phyloP scores from a whole-genome alignment of 257 asterid genomes.

The Parsonsia alboflavescens region DNA sequence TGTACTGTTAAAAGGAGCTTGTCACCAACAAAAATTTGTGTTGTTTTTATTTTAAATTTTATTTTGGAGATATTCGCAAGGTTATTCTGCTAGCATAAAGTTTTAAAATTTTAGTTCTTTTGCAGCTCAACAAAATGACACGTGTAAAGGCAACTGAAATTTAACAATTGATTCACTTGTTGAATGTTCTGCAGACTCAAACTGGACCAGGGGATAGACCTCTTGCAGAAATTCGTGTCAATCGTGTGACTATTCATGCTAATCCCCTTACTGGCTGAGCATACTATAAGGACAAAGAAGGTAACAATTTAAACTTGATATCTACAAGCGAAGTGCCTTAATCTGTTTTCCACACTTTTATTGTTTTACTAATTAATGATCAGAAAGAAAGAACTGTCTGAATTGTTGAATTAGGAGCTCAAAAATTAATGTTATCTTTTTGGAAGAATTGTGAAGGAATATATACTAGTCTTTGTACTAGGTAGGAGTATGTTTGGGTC shows the following conservation, averaged over 20 bases:
- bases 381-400: background rate
- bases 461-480: background rate
- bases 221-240: slow-evolving; percentile 86
- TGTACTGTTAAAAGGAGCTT: background rate
- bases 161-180: background rate
- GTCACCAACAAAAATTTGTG: background rate
- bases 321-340: background rate
- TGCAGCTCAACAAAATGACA: background rate
- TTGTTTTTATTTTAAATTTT: background rate
- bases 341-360: background rate
- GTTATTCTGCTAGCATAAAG: no score
- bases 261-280: slow-evolving; percentile 87
- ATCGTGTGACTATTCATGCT: slow-evolving; percentile 87
- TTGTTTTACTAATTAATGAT: background rate
- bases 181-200: slow-evolving; percentile 55
- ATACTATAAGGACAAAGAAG: background rate
- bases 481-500: background rate
- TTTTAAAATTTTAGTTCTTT: background rate
- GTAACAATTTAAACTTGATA: background rate
- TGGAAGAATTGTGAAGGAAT: background rate
- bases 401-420: background rate
- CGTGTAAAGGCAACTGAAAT: background rate
- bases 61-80: background rate
- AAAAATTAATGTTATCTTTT: background rate
- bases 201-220: slow-evolving; percentile 89